A percentile compares a stretch with the other conserved stretches of the same genome.
Conservation (phyloP, 108 stramenopile genomes). For the Cyclotella atomus region DNA sequence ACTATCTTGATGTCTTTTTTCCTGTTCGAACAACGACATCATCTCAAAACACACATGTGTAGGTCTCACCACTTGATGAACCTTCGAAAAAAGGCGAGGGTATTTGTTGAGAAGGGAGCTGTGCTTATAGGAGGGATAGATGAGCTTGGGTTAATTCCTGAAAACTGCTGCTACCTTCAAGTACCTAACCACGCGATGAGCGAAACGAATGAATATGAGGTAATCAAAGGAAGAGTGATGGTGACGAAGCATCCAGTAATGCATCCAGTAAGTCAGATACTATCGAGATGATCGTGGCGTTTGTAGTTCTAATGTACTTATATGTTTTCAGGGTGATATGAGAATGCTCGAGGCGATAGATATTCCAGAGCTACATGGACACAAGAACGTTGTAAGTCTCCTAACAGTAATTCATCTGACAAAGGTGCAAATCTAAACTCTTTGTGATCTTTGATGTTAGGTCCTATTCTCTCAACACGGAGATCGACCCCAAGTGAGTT, state of each 20-base stretch:
- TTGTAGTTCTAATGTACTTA: neutral
- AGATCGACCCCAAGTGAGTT: too few species aligned
- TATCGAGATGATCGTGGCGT: neutral
- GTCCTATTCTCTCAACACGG: slow-evolving; percentile 41
- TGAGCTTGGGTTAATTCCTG: slow-evolving; percentile 3
- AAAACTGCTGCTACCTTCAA: slow-evolving; percentile 2
- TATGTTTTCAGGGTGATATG: slow-evolving; percentile 20
- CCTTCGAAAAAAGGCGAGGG: slow-evolving; percentile 27
- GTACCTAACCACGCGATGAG: neutral
- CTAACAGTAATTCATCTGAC: neutral
- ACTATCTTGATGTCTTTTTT: too few species aligned
- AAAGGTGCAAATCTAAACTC: too few species aligned
- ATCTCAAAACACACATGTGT: too few species aligned
- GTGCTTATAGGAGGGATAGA: slow-evolving; percentile 2
- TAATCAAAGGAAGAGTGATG: neutral
- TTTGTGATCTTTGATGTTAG: too few species aligned
- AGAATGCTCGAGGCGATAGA: slow-evolving; percentile 32
- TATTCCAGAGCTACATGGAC: slow-evolving; percentile 18
- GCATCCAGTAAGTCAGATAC: slow-evolving; percentile 3
- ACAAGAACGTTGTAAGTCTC: slow-evolving; percentile 37
- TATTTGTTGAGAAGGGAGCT: slow-evolving; percentile 16
- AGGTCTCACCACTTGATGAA: slow-evolving; percentile 32
- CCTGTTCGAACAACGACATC: too few species aligned
- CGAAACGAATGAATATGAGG: neutral
- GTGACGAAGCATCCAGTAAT: slow-evolving; percentile 2